These are phyloP conservation scores for Pseudocercospora pini-densiflorae DNA, from an alignment of 2,329 filamentous ascomycete genomes.

Conservation along the genomic window DNA sequence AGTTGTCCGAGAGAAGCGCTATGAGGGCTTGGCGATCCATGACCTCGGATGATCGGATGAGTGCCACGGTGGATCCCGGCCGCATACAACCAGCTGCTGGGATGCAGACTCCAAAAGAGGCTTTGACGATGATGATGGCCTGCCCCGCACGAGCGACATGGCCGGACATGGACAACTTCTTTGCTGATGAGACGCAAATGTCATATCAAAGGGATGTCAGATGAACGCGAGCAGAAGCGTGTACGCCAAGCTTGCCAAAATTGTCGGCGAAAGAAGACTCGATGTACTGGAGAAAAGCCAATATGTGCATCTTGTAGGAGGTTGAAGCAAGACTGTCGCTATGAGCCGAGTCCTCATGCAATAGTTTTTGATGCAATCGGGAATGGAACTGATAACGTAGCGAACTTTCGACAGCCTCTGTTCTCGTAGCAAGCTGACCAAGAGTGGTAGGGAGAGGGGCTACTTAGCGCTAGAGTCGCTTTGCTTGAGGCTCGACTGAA, in stretches of 20 bases:
- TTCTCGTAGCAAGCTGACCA: background rate
- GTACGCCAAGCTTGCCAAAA: background rate
- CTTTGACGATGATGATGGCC: background rate
- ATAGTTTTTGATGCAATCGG: background rate
- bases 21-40: background rate
- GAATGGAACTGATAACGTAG: background rate
- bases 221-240: background rate
- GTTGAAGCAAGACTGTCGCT: background rate
- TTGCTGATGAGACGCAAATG: background rate
- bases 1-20: background rate
- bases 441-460: background rate
- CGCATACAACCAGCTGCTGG: background rate
- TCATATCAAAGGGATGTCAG: background rate
- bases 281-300: background rate
- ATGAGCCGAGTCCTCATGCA: background rate
- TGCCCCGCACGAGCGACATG: background rate
- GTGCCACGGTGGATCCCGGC: background rate
- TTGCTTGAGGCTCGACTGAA: background rate
- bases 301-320: background rate
- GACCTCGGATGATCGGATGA: background rate
- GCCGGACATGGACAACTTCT: background rate
- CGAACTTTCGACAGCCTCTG: background rate
- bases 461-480: background rate
- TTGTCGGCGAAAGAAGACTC: background rate
- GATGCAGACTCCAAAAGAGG: background rate